Evolutionary conservation across 1,284 basidiomycete genomes (phyloP), one percentile per base, ranked within the genome.

Genomic region (Phellopilus nigrolimitatus): DNA sequence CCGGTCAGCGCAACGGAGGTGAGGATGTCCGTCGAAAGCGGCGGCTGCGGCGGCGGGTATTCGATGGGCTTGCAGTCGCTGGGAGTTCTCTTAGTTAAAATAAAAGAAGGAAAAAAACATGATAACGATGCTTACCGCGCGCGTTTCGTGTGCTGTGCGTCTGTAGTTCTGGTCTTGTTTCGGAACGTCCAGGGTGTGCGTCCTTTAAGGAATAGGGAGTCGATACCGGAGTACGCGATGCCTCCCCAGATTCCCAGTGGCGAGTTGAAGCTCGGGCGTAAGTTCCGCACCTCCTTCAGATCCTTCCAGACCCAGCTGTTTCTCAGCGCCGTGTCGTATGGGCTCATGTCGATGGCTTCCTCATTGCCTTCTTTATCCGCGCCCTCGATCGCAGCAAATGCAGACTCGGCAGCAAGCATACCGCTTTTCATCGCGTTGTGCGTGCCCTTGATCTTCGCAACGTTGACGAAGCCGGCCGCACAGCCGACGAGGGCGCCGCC

Each of bases 371-470:
- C 67, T 54, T 51, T 56, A n/a, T 57, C 51, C 13, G 56, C 53
- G 33, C 62, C 12, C 31, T 65, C 61, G 56, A 95, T 69, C 1
- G 80, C 80, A 6, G 84, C 76, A 60, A 79, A 92, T 0, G 91
- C 90, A 0, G 88, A 77, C 67, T 99, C 95, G 2, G 92, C 97
- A 30, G 95, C 95, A 17, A 98, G 75, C 86, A 98, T 98, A 17
- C 95, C 95, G 39, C 88, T 91, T 75, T 98, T 97, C 95, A 99
- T 98, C n/a, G 95, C 95, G 56, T 95, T 98, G 68, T 99, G 97
- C 0, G 95, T 97, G n/a, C 95, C 95, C 68, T 99, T 99, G 71
- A 99, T 99, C 73, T 98, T 99, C 34, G 95, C 89, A 12, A 97
- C 82, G 70, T 99, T 99, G 54, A 99, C 79, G 69, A 99, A 95